A percentile compares a stretch with the other conserved stretches of the same genome.
Evolutionary conservation across 2,329 filamentous ascomycete genomes (phyloP).

Genomic region (Sordariomycetes sp.): DNA sequence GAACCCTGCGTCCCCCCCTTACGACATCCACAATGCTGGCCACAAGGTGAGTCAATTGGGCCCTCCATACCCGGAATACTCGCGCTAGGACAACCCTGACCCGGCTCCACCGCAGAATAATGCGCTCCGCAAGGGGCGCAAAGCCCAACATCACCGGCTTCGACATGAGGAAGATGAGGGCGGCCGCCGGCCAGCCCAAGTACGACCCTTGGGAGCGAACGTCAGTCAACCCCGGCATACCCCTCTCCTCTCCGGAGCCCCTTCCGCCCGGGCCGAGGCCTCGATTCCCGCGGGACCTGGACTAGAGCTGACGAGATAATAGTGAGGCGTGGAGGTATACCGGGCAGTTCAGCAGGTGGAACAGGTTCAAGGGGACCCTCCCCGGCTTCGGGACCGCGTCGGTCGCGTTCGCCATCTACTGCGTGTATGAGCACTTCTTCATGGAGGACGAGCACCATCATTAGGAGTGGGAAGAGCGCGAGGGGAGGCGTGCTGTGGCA

Average conservation of each 20-base stretch:
- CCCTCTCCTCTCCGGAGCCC: neutral
- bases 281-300: neutral
- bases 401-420: slow-evolving; percentile 83
- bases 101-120: slow-evolving; percentile 18
- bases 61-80: neutral
- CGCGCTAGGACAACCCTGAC: neutral
- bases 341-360: slow-evolving; percentile 75
- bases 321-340: slow-evolving; percentile 95
- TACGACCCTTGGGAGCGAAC: slow-evolving; percentile 55
- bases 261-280: neutral
- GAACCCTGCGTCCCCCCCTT: neutral
- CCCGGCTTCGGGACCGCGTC: slow-evolving; percentile 87
- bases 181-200: slow-evolving; percentile 47
- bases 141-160: slow-evolving; percentile 83
- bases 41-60: neutral
- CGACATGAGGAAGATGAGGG: slow-evolving; percentile 69
- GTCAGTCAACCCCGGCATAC: slow-evolving; percentile 22
- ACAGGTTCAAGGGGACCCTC: slow-evolving; percentile 77
- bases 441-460: slow-evolving; percentile 57
- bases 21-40: slow-evolving; percentile 3
- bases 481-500: slow-evolving; percentile 6
- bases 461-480: slow-evolving; percentile 43
- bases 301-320: slow-evolving; percentile 6
- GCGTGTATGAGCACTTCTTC: slow-evolving; percentile 81
- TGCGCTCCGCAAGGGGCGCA: slow-evolving; percentile 36